Evolutionary conservation across 805 yeast species (phyloP).

Genomic region (Debaryomyces tyrocola): DNA sequence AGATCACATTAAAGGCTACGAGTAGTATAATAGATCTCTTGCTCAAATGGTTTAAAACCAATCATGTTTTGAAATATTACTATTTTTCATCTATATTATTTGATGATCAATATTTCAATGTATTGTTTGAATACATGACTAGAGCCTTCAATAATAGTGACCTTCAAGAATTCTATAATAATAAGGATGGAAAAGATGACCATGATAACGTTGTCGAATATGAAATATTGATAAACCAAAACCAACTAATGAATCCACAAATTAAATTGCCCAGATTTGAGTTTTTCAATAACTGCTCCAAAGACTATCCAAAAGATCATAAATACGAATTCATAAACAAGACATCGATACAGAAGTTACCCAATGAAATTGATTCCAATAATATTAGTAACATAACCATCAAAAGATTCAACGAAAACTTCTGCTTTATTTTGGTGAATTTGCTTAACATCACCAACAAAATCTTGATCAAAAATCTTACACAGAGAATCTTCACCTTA

Average conservation of each 20-base stretch:
- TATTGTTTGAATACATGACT: slow-evolving; percentile 32
- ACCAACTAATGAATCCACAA: slow-evolving; percentile 39
- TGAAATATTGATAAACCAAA: slow-evolving; percentile 36
- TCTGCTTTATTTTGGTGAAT: slow-evolving; percentile 49
- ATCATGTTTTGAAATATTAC: slow-evolving; percentile 78
- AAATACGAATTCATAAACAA: slow-evolving; percentile 31
- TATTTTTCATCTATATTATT: slow-evolving; percentile 68
- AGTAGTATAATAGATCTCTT: slow-evolving; percentile 54
- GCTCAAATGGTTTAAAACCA: slow-evolving; percentile 74
- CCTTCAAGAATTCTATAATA: slow-evolving; percentile 22
- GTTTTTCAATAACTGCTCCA: slow-evolving; percentile 39
- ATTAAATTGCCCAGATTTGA: slow-evolving; percentile 30
- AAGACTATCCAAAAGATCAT: slow-evolving; percentile 11
- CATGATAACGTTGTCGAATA: slow-evolving; percentile 22
- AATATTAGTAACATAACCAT: slow-evolving; percentile 28
- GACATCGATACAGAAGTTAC: slow-evolving; percentile 25
- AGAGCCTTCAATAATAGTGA: slow-evolving; percentile 36
- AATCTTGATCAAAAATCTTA: slow-evolving; percentile 57
- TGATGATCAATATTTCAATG: slow-evolving; percentile 60
- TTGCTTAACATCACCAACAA: slow-evolving; percentile 56
- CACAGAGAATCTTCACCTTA: slow-evolving; percentile 69
- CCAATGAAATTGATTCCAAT: slow-evolving; percentile 23
- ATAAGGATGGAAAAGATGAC: slow-evolving; percentile 5
- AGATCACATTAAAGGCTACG: slow-evolving; percentile 58
- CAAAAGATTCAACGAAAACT: slow-evolving; percentile 36